Evolutionary conservation across 139 green algal genomes (phyloP).

Genomic region (Mesostigma viride): DNA sequence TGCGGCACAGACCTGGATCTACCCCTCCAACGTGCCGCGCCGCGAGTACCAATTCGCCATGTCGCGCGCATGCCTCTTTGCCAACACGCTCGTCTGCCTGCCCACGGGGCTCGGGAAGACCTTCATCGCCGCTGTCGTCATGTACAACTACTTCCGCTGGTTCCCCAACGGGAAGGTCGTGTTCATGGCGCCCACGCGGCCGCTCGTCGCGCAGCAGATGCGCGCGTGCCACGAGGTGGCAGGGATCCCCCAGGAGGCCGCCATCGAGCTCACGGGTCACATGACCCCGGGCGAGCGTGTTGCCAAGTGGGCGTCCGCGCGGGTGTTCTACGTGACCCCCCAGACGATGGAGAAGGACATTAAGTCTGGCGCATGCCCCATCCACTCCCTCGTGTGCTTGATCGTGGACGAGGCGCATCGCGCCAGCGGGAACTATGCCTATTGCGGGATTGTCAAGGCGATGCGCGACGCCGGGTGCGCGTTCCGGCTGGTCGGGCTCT

Average conservation of each 20-base stretch:
- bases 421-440: slow-evolving; percentile 56
- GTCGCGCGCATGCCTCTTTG: slow-evolving; percentile 49
- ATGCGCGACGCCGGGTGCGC: slow-evolving; percentile 31
- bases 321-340: slow-evolving; percentile 84
- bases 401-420: slow-evolving; percentile 92
- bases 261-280: slow-evolving; percentile 24
- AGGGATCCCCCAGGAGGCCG: slow-evolving; percentile 49
- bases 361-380: slow-evolving; percentile 46
- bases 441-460: slow-evolving; percentile 15
- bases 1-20: slow-evolving; percentile 23
- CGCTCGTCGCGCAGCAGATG: slow-evolving; percentile 85
- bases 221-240: slow-evolving; percentile 62
- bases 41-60: slow-evolving; percentile 41
- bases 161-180: slow-evolving; percentile 81
- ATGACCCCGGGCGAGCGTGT: slow-evolving; percentile 25
- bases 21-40: slow-evolving; percentile 12
- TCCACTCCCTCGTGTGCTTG: slow-evolving; percentile 59
- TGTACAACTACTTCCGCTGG: slow-evolving; percentile 88
- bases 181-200: slow-evolving; percentile 82
- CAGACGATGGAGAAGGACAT: slow-evolving; percentile 82
- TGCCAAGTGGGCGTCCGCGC: slow-evolving; percentile 46
- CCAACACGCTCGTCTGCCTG: slow-evolving; percentile 87
- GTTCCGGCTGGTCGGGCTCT: too few relatives aligned
- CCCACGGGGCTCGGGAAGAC: slow-evolving; percentile 95
- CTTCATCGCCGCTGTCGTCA: slow-evolving; percentile 84